A percentile compares a stretch with the other conserved stretches of the same genome.
Conservation (phyloP, 2,329 filamentous ascomycete species). For the Diaporthe citrichinensis region DNA sequence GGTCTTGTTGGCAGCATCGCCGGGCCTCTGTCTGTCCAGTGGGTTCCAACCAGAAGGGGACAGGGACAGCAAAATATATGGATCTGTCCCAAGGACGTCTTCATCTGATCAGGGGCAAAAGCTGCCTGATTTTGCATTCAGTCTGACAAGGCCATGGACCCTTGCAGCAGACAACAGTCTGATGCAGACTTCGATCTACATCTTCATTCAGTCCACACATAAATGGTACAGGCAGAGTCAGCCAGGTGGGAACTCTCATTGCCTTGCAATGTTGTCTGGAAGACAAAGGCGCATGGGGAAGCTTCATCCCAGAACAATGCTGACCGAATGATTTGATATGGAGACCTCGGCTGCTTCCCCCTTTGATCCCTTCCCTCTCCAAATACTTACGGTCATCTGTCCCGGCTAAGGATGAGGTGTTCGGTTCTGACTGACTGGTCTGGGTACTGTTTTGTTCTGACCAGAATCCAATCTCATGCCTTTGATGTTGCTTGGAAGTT, state of each 20-base stretch:
- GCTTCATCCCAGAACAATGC: neutral
- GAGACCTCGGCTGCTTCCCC: neutral
- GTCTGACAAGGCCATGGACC: neutral
- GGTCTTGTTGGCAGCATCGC: neutral
- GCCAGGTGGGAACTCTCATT: neutral
- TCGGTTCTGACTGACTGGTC: neutral
- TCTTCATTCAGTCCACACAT: neutral
- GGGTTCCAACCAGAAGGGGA: neutral
- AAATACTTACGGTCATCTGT: neutral
- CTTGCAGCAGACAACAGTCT: neutral
- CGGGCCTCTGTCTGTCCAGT: slow-evolving; percentile 15
- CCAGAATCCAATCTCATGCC: neutral
- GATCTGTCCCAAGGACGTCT: neutral
- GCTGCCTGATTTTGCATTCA: neutral
- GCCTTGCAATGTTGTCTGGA: neutral
- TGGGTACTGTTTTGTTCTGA: neutral
- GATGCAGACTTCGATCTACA: neutral
- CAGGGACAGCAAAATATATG: neutral
- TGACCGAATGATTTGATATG: neutral
- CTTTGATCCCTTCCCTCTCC: neutral
- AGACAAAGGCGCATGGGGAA: neutral
- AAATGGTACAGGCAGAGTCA: neutral
- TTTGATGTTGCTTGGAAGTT: neutral
- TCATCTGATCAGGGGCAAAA: neutral
- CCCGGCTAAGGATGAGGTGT: neutral